Percentiles rank a stretch among this genome's conserved stretches.
Conservation (phyloP, 495 filamentous ascomycete species). For the Saxophila tyrrhenica region DNA sequence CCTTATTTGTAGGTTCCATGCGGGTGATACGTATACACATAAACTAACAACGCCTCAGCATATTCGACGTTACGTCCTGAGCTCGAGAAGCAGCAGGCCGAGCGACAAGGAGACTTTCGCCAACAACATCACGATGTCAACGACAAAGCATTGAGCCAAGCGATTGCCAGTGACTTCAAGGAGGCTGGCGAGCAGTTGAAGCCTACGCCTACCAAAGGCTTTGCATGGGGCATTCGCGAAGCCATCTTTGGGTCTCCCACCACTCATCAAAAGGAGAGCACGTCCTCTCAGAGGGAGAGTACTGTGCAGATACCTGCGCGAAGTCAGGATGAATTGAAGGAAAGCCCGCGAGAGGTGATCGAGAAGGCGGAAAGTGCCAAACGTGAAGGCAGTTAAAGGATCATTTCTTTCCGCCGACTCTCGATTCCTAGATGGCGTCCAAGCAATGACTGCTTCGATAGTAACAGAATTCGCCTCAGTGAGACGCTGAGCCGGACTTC, state of each 20-base stretch:
- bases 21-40: neutral
- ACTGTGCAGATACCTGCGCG: neutral
- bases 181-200: neutral
- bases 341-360: neutral
- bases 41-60: neutral
- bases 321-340: neutral
- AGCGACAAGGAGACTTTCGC: neutral
- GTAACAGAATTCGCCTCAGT: too few relatives aligned
- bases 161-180: constrained; percentile 1
- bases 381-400: neutral
- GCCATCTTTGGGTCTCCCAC: neutral
- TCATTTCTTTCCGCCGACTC: too few relatives aligned
- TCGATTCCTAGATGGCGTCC: too few relatives aligned
- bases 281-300: too few relatives aligned
- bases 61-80: constrained; percentile 1
- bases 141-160: neutral
- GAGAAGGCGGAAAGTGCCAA: neutral
- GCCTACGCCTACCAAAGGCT: neutral
- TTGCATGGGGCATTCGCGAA: constrained; percentile 7
- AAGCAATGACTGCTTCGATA: too few relatives aligned
- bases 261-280: too few relatives aligned
- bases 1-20: neutral
- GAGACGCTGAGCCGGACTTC: too few relatives aligned
- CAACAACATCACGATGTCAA: neutral
- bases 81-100: neutral